Base-by-base conservation (phyloP, 31 red algal genomes). In the Odonthalia washingtoniensis region DNA sequence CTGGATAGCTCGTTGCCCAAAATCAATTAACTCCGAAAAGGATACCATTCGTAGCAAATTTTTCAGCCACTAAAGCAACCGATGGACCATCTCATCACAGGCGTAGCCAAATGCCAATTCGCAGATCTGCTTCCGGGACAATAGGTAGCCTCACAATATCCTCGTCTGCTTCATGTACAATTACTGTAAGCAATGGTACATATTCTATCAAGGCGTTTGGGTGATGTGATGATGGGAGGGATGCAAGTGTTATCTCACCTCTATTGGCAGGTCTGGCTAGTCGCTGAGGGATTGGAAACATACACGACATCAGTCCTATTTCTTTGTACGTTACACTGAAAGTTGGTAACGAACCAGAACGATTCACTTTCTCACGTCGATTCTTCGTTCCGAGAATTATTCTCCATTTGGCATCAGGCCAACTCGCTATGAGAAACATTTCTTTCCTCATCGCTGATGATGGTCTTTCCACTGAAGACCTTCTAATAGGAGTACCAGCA, bases 291-390 rank as follows among this genome's bases (percentile, higher is more conserved):
- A 62, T 62, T n/a, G 53, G 53, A 62, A 62, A 62, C 21, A 21
- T 62, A 18, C 18, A 62, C 21, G n/a, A 62, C 18, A 62, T 62
- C 53, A n/a, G n/a, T n/a, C n/a, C n/a, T n/a, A n/a, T n/a, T n/a
- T n/a, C n/a, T n/a, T n/a, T n/a, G n/a, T n/a, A 62, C n/a, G 68
- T 72, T 21, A 31, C 68, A 17, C 28, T 72, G 16, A 72, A 72
- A 31, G 68, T 30, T 16, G 68, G 28, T 0, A 31, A 72, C 17
- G 28, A 72, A 16, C 24, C 68, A 16, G 0, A 72, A 0, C 34
- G n/a, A n/a, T 72, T 72, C 68, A 72, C 17, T n/a, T 72, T 72
- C 34, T 72, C 0, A 24, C 0, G 68, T 16, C 0, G 17, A 31
- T 72, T 24, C 24, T 30, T 31, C n/a, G 24, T 31, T 72, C 68